Evolutionary conservation across 2,329 filamentous ascomycete genomes (phyloP).

Genomic region (Colletotrichum chlorophyti): DNA sequence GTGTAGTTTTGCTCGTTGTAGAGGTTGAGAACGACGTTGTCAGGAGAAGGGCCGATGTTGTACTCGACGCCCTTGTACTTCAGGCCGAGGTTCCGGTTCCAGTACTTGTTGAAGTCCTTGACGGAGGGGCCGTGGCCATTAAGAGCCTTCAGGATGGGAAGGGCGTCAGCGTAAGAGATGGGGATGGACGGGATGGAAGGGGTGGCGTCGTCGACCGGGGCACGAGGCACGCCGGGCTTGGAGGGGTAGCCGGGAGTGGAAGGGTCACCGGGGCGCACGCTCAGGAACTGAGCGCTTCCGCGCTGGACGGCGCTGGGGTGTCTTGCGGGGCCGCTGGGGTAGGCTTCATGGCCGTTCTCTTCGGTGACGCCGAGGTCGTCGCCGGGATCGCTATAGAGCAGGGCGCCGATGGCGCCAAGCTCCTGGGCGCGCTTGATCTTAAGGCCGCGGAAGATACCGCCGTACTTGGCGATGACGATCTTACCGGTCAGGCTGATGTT

Average conservation of each 20-base stretch:
- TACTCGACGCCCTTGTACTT: constrained; percentile 83
- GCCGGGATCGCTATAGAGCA: constrained; percentile 89
- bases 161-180: constrained; percentile 84
- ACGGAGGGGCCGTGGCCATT: constrained; percentile 87
- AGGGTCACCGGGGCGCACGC: constrained; percentile 74
- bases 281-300: constrained; percentile 84
- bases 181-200: constrained; percentile 90
- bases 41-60: constrained; percentile 83
- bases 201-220: constrained; percentile 72
- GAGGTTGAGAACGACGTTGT: constrained; percentile 73
- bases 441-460: constrained; percentile 84
- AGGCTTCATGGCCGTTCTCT: constrained; percentile 77
- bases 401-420: constrained; percentile 82
- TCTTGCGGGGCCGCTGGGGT: constrained; percentile 86
- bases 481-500: constrained; percentile 82
- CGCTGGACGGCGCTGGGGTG: constrained; percentile 90
- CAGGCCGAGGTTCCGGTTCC: constrained; percentile 75
- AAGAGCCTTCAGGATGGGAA: constrained; percentile 87
- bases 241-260: constrained; percentile 92
- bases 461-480: constrained; percentile 87
- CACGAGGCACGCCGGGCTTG: constrained; percentile 83
- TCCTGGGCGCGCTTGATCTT: constrained; percentile 95
- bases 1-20: constrained; percentile 83
- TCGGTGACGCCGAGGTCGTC: constrained; percentile 86
- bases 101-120: constrained; percentile 74